Evolutionary conservation across 441 rosid genomes (phyloP).

Genomic region (Sinapis alba): DNA sequence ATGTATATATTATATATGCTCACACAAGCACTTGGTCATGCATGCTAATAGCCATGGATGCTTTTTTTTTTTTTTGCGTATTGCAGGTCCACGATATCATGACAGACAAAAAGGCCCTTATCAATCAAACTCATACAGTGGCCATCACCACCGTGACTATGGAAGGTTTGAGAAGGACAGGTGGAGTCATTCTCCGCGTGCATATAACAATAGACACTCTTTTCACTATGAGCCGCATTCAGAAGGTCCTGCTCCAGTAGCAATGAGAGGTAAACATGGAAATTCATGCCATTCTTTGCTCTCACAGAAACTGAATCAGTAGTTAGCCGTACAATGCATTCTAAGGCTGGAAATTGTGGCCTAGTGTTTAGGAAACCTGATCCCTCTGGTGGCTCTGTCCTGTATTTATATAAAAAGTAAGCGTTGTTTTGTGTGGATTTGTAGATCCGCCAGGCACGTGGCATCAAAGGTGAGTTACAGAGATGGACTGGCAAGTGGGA

Average conservation of each 20-base stretch:
- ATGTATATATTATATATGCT: neutral
- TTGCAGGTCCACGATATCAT: conserved; percentile 54
- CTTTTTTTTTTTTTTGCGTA: neutral
- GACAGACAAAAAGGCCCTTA: conserved; percentile 59
- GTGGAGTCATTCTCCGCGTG: conserved; percentile 67
- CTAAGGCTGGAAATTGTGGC: neutral
- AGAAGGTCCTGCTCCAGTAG: conserved; percentile 61
- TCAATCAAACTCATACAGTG: conserved; percentile 55
- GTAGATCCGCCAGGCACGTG: neutral
- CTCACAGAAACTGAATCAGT: neutral
- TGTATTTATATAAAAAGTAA: neutral
- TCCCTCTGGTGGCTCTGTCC: neutral
- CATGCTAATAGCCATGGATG: neutral
- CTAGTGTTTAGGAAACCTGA: neutral
- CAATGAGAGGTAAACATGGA: conserved; percentile 56
- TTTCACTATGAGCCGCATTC: conserved; percentile 66
- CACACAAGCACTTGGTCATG: neutral
- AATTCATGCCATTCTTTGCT: neutral
- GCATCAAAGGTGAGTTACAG: neutral
- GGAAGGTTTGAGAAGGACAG: conserved; percentile 62
- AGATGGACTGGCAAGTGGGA: neutral
- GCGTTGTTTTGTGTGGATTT: neutral
- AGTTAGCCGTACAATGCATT: neutral
- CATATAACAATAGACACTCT: conserved; percentile 61
- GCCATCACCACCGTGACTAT: conserved; percentile 59